Base-by-base conservation (phyloP, 768 basidiomycete genomes). In the Psilocybe cyanescens region DNA sequence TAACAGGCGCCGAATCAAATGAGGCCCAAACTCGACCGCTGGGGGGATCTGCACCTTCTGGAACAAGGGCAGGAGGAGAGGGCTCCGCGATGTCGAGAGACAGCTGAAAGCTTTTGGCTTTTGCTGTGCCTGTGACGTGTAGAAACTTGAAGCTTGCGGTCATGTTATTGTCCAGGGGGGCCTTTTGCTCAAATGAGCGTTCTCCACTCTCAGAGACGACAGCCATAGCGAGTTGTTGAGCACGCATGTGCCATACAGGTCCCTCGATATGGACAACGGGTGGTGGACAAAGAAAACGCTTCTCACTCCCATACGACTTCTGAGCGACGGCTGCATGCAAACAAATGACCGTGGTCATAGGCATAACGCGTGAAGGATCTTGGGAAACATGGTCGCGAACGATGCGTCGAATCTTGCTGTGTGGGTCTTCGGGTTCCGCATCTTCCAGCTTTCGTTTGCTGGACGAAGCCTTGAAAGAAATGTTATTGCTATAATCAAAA, bases 231-330 rank as follows among this genome's bases (percentile, higher is more conserved):
- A 94, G 83, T 65, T 89, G 88, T 72, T 92, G 93, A 39, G 83
- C 80, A 55, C 89, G 89, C 81, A 93, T 89, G 64, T 91, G 90
- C 86, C 89, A 88, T 41, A 90, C 87, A 2, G 95, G 92, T 17
- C 94, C 94, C 68, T 94, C 92, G 65, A 96, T 93, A 67, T 94
- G 92, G 31, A 98, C 93, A 60, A 97, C 86, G 8, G 95, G 95
- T 3, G 95, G 95, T 8, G 95, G 95, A 69, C 92, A 94, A 39
- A 98, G 84, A 72, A 96, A 95, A 59, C 95, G 90, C 74, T 96
- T 95, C 79, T 97, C 95, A 74, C 90, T 94, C 55, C 94, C 94
- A 72, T 97, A 97, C 9, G 94, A 95, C 78, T 97, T 97, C 78
- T 97, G 95, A 1, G 94, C 95, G 54, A 95, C 94, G 33, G 92